These are phyloP conservation scores for Xylaria sp. DNA, from an alignment of 2,329 filamentous ascomycete genomes.

Conservation along the genomic window DNA sequence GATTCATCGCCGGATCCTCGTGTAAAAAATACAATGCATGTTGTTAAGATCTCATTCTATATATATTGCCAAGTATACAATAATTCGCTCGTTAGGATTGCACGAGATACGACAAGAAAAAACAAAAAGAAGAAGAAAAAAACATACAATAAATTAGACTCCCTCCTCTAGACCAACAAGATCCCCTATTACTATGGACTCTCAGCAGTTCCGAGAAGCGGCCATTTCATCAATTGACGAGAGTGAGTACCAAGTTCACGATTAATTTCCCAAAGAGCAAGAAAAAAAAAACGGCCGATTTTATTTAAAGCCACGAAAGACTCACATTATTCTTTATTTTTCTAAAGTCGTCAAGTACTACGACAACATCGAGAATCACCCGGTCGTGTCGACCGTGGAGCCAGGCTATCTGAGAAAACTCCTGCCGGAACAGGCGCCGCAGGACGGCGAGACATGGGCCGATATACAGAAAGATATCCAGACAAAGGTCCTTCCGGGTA, in stretches of 20 bases:
- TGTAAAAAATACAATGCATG: not conserved
- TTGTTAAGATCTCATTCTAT: conserved; percentile 2
- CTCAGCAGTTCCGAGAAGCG: conserved; percentile 78
- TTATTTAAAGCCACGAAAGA: not conserved
- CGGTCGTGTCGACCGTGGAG: conserved; percentile 79
- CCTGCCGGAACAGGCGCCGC: conserved; percentile 73
- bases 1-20: not conserved
- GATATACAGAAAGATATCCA: conserved; percentile 86
- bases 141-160: not conserved
- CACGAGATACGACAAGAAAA: not conserved
- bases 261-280: not conserved
- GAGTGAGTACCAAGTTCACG: conserved; percentile 63
- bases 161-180: not conserved
- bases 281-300: not conserved
- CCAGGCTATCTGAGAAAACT: conserved; percentile 88
- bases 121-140: not conserved
- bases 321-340: conserved; percentile 29
- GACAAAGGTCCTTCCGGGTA: conserved; percentile 85
- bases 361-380: conserved; percentile 73
- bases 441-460: conserved; percentile 76
- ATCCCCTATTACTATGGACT: conserved; percentile 69
- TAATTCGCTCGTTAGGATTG: not conserved
- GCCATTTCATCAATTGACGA: conserved; percentile 84
- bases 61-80: not conserved
- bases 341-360: conserved; percentile 82